Evolutionary conservation across 2,329 filamentous ascomycete genomes (phyloP), one percentile per base, ranked within the genome.

Genomic region (Pestalotiopsis sp.): DNA sequence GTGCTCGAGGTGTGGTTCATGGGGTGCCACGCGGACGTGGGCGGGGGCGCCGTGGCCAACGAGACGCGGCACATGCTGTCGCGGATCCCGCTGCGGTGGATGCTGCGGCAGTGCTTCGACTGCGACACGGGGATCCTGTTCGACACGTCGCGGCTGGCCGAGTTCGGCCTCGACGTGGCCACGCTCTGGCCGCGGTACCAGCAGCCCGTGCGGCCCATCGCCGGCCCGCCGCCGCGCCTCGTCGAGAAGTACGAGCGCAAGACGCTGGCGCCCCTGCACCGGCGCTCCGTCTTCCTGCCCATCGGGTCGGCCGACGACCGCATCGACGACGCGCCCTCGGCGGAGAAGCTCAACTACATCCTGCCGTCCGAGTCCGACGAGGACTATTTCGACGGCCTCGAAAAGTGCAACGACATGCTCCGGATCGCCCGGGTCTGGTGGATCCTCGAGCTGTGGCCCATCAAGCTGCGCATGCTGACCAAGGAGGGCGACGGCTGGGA

Each of bases 71-170:
- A 84, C 67, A 82, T 81, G 71, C 78, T 84, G 9, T 78, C 81
- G 3, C 79, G 80, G 3, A 84, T 84, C 14, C 82, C 82, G 4
- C 76, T 85, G 3, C 79, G 82, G 2, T 85, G 83, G 83, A 85
- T 85, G 82, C 76, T 85, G 12, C 77, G 82, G 23, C 82, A 84
- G 71, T 81, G 79, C 68, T 84, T 84, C 71, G 80, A 82, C 70
- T 83, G 81, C 74, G 74, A 84, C 64, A 83, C 82, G 0, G 82
- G 81, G 1, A 83, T 84, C 45, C 71, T 83, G 20, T 84, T 84
- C 75, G 76, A 78, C 52, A 77, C 80, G 0, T 75, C 76, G 5
- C 70, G 72, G 2, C 77, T 84, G 1, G 81, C 81, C 1, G 80
- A 82, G 63, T 74, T 77, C 23, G 82, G 82, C 0, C 71, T 84